Conservation (phyloP, 2,329 filamentous ascomycete species). For the Aspergillus sp. region DNA sequence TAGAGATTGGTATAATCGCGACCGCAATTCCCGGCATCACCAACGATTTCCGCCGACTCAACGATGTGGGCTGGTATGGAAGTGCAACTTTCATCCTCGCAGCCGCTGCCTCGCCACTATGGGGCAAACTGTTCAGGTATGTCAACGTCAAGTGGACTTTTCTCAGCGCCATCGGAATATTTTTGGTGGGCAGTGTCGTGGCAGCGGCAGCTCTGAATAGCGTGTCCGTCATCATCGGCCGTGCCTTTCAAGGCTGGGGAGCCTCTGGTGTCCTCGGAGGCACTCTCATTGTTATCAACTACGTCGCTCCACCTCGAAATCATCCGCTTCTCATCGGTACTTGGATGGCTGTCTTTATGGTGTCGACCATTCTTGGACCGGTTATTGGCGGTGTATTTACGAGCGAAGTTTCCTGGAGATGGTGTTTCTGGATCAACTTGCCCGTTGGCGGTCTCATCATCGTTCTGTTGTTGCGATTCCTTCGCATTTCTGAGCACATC, state of each 20-base stretch:
- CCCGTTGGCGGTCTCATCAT: background rate
- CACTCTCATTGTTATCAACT: background rate
- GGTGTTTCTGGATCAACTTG: constrained; percentile 1
- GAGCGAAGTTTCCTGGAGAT: background rate
- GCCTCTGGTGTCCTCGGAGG: background rate
- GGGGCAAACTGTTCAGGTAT: constrained; percentile 1
- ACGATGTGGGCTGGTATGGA: background rate
- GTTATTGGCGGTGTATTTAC: background rate
- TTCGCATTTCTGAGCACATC: background rate
- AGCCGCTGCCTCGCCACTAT: background rate
- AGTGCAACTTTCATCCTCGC: background rate
- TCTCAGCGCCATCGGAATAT: background rate
- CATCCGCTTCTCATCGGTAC: background rate
- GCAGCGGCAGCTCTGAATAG: background rate
- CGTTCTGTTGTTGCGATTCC: background rate
- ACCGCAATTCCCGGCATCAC: background rate
- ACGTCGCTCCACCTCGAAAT: background rate
- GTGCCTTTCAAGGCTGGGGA: background rate
- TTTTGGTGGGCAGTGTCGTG: background rate
- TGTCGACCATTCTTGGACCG: background rate
- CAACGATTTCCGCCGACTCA: background rate
- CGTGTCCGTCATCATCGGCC: background rate
- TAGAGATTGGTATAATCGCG: background rate
- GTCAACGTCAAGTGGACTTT: background rate
- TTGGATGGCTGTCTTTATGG: background rate